Base-by-base conservation (phyloP, 345 rosid genomes). In the Toxicodendron radicans region DNA sequence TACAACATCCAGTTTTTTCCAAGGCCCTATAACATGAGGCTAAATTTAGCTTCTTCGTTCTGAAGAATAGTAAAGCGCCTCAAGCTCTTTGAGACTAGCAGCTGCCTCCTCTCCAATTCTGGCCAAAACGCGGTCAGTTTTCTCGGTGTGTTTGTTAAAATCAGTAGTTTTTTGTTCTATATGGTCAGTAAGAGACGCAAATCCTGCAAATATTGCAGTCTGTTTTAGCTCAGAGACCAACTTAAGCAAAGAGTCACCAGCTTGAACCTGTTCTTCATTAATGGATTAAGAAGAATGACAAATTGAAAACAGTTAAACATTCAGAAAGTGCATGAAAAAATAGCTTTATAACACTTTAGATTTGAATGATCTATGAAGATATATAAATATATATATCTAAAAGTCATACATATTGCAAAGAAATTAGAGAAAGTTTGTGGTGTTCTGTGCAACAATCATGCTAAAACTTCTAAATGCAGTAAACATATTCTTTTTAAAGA, bases 131-230 rank as follows among this genome's bases (percentile, higher is more conserved):
- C 79, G 80, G 64, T 90, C 94, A 0, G 94, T 81, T 82, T 82
- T 88, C 65, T 88, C 96, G 0, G 91, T 89, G 66, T 81, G 86
- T 68, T 81, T 88, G 63, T 84, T 79, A 70, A 95, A 90, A 74
- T 90, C 90, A 0, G 45, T 79, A 7, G 87, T 93, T 71, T 94
- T 90, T 76, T 87, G 91, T 74, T 93, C 98, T 0, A 91, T 92
- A 75, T 93, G 91, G 65, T 95, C 93, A 49, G 90, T 91, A 0
- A 93, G 90, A 38, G 99, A 93, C n/a, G 99, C 93, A 74, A 95
- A 90, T 70, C 97, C 99, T 0, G 93, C 91, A 62, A 92, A 95
- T 2, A 95, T 89, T 7, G 94, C 94, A 1, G 97, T 91, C 82
- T 91, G 97, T 78, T 95, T 95, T 74, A 95, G 85, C 75, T 93